Evolutionary conservation across 2,329 filamentous ascomycete species (phyloP).

Genomic region (Ophiostoma montium): DNA sequence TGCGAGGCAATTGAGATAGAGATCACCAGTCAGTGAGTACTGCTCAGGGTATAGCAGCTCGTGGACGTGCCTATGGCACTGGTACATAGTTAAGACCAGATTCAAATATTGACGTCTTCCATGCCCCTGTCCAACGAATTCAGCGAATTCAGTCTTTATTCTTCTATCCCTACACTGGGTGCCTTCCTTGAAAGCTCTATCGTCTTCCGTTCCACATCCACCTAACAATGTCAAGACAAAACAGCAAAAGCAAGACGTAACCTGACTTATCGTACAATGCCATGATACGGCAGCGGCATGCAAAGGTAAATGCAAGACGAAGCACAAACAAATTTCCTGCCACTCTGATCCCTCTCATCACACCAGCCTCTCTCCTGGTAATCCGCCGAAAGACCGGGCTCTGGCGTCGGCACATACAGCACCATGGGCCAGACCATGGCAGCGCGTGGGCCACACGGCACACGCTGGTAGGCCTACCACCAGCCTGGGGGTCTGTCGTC

Average conservation of each 20-base stretch:
- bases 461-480: constrained; percentile 1
- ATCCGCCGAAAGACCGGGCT: too few species aligned
- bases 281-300: not conserved
- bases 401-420: not conserved
- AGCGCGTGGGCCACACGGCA: not conserved
- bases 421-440: not conserved
- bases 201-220: too few species aligned
- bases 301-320: not conserved
- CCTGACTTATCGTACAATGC: not conserved
- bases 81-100: too few species aligned
- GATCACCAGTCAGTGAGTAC: not conserved
- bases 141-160: too few species aligned
- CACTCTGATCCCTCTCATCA: not conserved
- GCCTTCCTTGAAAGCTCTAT: too few species aligned
- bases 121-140: too few species aligned
- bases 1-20: not conserved
- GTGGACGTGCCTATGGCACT: too few species aligned
- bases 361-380: not conserved
- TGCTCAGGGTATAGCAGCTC: too few species aligned
- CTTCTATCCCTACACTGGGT: too few species aligned
- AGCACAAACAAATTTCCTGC: not conserved
- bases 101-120: too few species aligned
- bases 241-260: not conserved
- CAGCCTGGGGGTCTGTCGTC: not conserved
- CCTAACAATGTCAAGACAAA: too few species aligned